These are phyloP conservation scores for Spathaspora sp. DNA, from an alignment of 805 yeast species.

Conservation along the genomic window DNA sequence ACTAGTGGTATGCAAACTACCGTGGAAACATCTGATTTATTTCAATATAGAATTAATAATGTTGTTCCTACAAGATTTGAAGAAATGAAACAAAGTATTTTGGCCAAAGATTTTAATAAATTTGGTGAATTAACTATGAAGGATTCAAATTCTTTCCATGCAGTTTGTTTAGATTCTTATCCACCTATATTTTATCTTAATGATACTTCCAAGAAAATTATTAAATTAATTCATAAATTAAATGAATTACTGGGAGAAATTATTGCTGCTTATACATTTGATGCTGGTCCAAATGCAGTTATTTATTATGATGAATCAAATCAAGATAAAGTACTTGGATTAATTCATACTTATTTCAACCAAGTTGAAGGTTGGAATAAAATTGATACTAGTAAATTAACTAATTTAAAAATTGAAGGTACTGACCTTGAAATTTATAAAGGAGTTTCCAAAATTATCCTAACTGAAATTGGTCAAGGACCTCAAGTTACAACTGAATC, in stretches of 20 bases:
- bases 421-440: conserved; percentile 51
- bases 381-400: conserved; percentile 14
- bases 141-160: conserved; percentile 96
- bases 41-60: conserved; percentile 68
- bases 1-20: conserved; percentile 97
- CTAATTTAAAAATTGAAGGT: conserved; percentile 27
- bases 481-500: conserved; percentile 61
- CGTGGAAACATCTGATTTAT: conserved; percentile 83
- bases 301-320: conserved; percentile 78
- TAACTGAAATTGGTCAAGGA: conserved; percentile 85
- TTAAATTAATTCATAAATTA: conserved; percentile 73
- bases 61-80: conserved; percentile 87
- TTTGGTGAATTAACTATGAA: conserved; percentile 93
- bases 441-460: conserved; percentile 80
- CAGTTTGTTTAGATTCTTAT: conserved; percentile 91
- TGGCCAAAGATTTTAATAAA: conserved; percentile 64
- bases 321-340: conserved; percentile 69
- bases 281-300: conserved; percentile 99
- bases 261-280: conserved; percentile 95
- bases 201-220: conserved; percentile 82
- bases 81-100: conserved; percentile 77
- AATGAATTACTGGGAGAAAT: conserved; percentile 63
- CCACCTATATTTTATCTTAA: conserved; percentile 96
- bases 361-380: conserved; percentile 68
- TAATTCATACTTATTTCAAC: conserved; percentile 58